Base-by-base conservation (phyloP, 257 asterid genomes). In the Oldenlandia corymbosa region DNA sequence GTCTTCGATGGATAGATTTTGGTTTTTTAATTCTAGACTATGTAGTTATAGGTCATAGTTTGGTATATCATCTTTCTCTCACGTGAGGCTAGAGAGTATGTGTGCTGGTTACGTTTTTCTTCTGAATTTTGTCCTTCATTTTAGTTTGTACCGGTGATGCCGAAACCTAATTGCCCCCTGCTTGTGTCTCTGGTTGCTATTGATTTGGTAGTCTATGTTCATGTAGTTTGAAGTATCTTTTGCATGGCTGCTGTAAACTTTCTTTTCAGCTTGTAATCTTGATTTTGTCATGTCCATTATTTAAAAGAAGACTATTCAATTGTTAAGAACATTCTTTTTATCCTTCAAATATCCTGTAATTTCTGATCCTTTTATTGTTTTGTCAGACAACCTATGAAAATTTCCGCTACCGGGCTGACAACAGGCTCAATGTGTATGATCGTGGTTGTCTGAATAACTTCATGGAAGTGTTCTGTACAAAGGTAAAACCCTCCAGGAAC, bases 351-450 rank as follows among this genome's bases (percentile, higher is more conserved):
- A 11, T 56, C 12, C 10, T 2, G 3, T 55, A 21, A 66, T 39
- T 64, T 60, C 52, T 69, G 55, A 26, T 70, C 64, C 66, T 39
- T 65, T 20, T 24, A 20, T 49, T 73, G 55, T 41, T 65, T 68
- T 71, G 70, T 65, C 92, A 93, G 97, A 93, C 97, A 10, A 93
- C 99, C 58, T 93, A 93, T 45, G 99, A 93, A 72, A 93, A 93
- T 70, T 90, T 93, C 75, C 94, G 99, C 8, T 90, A 93, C 66
- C 82, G 96, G 81, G 72, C 96, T 32, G 97, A 93, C 68, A 80
- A 79, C 80, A 84, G 97, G 79, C 66, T 80, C 78, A 90, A 90
- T 55, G 90, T 83, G 8, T 88, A 93, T 54, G 77, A 93, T 65
- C 95, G 91, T n/a, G 94, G 99, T 66, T 88, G 94, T 73, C n/a